Percentiles rank a stretch among this genome's conserved stretches.
These are phyloP conservation scores for Metschnikowia corniflorae DNA, from an alignment of 805 yeast genomes.

Conservation along the genomic window DNA sequence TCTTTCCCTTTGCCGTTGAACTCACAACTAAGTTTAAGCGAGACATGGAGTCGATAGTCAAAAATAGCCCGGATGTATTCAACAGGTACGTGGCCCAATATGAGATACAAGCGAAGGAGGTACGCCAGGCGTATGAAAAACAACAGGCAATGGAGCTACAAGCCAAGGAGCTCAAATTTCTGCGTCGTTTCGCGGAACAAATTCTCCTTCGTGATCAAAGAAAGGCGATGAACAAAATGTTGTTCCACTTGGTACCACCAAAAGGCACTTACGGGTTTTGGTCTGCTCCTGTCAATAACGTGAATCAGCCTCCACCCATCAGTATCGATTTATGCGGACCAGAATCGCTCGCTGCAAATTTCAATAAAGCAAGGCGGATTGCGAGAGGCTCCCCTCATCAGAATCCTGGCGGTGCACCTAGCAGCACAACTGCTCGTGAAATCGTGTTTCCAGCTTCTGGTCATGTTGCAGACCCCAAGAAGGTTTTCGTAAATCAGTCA, in stretches of 20 bases:
- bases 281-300: background rate
- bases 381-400: background rate
- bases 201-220: conserved; percentile 2
- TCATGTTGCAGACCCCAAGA: background rate
- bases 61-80: conserved; percentile 29
- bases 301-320: background rate
- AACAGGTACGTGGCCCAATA: conserved; percentile 18
- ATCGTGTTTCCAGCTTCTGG: background rate
- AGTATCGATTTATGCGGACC: conserved; percentile 8
- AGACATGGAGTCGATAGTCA: conserved; percentile 29
- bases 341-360: conserved; percentile 3
- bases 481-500: no score
- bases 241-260: background rate
- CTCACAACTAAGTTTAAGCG: conserved; percentile 27
- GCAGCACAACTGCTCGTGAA: no score
- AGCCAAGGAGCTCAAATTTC: conserved; percentile 1
- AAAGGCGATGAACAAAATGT: conserved; percentile 5
- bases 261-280: background rate
- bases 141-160: background rate
- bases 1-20: conserved; percentile 39
- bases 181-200: conserved; percentile 4
- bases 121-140: conserved; percentile 6
- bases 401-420: background rate
- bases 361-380: conserved; percentile 1
- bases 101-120: conserved; percentile 7